Conservation (phyloP, 768 basidiomycete species). For the Xanthoconium purpureum region DNA sequence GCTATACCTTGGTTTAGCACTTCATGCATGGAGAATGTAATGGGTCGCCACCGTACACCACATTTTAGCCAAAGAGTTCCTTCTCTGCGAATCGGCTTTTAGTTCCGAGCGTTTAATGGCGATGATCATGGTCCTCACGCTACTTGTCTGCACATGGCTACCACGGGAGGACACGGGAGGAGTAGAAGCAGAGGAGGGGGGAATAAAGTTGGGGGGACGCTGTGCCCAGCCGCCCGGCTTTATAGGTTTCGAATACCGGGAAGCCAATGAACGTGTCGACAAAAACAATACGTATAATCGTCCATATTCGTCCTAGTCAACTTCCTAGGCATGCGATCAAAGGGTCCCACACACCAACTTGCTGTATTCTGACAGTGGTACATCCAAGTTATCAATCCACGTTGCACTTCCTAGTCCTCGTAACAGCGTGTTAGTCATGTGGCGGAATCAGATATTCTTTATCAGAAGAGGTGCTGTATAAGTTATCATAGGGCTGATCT, state of each 20-base stretch:
- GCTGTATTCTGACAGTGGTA: conserved; percentile 23
- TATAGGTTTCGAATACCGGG: conserved; percentile 28
- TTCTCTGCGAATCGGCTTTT: conserved; percentile 44
- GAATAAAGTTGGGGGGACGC: conserved; percentile 15
- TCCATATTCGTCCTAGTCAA: conserved; percentile 28
- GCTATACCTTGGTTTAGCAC: conserved; percentile 40
- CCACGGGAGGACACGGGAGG: not conserved
- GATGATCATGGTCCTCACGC: conserved; percentile 51
- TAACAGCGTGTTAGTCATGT: conserved; percentile 29
- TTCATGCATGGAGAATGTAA: conserved; percentile 2
- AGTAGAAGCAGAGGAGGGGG: conserved; percentile 1
- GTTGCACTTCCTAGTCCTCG: conserved; percentile 15
- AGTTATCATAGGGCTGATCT: conserved; percentile 12
- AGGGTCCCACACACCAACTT: conserved; percentile 26
- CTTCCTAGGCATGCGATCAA: conserved; percentile 22
- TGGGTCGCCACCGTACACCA: conserved; percentile 45
- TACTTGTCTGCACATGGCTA: conserved; percentile 68
- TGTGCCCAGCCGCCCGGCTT: conserved; percentile 15
- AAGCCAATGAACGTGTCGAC: conserved; percentile 22
- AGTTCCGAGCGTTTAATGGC: not conserved
- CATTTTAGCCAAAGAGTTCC: conserved; percentile 75
- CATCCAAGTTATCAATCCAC: conserved; percentile 20
- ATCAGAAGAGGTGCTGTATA: conserved; percentile 24
- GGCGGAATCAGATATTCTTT: conserved; percentile 25
- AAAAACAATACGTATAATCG: conserved; percentile 26